phyloP scores from a whole-genome alignment of 1,284 basidiomycete species.

The Cystobasidium sp. region DNA sequence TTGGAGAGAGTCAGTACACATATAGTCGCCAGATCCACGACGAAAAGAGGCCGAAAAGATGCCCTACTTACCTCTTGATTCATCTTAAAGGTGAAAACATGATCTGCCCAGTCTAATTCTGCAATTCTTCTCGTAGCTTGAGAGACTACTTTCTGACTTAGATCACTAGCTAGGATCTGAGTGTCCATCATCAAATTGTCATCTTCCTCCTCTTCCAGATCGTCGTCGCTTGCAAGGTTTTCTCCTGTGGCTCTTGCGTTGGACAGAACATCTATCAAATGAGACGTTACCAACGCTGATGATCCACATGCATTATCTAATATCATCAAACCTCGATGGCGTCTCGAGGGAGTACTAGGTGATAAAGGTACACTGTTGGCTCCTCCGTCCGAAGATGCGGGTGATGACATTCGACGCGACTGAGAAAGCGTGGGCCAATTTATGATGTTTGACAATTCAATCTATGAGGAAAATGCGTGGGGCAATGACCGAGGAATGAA shows the following conservation, averaged over 20 bases:
- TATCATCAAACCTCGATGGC: conserved; percentile 26
- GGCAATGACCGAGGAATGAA: not conserved
- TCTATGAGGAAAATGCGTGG: not conserved
- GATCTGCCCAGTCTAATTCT: conserved; percentile 26
- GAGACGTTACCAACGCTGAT: conserved; percentile 28
- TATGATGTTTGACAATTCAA: conserved; percentile 8
- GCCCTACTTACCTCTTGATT: conserved; percentile 20
- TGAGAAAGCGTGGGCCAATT: not conserved
- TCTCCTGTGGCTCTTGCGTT: too few species aligned
- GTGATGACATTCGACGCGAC: not conserved
- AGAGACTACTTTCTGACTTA: conserved; percentile 10
- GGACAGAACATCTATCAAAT: conserved; percentile 24
- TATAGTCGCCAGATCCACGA: not conserved
- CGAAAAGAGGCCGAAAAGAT: not conserved
- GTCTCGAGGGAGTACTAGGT: not conserved
- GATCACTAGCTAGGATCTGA: conserved; percentile 33
- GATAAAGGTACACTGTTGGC: not conserved
- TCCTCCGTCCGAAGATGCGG: not conserved
- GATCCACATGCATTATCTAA: conserved; percentile 36
- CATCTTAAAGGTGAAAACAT: conserved; percentile 40
- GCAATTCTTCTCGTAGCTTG: conserved; percentile 23
- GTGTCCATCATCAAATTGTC: conserved; percentile 15
- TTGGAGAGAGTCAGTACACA: not conserved
- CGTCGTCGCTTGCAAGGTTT: too few species aligned
- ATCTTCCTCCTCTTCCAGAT: too few species aligned